Conservation (phyloP, 78 protist genomes). For the Protostelium mycophagum region DNA sequence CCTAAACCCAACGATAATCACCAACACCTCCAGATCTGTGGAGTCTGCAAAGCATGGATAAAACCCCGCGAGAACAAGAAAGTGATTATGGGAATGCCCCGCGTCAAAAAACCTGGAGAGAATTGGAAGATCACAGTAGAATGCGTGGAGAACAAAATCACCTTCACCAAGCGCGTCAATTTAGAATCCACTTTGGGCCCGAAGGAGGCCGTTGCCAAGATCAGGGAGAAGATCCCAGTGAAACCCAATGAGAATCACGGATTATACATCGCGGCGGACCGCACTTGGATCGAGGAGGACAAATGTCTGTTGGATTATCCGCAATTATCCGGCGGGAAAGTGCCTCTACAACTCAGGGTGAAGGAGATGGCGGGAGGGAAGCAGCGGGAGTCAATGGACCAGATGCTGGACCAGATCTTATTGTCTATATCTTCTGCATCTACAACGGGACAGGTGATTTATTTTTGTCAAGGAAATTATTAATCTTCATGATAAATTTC, state of each 20-base stretch:
- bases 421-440: background rate
- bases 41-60: background rate
- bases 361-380: background rate
- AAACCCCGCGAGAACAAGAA: too few species aligned
- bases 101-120: background rate
- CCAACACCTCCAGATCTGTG: too few species aligned
- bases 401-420: background rate
- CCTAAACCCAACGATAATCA: too few species aligned
- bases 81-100: background rate
- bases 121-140: background rate
- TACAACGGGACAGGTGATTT: background rate
- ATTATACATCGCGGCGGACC: background rate
- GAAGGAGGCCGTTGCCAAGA: background rate
- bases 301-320: background rate
- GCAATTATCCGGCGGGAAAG: background rate
- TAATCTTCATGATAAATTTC: too few species aligned
- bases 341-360: background rate
- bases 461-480: too few species aligned
- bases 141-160: background rate
- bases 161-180: background rate
- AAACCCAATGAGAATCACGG: background rate
- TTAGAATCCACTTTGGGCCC: background rate
- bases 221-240: background rate
- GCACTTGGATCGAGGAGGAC: background rate
- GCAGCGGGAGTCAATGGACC: background rate